Evolutionary conservation across 345 rosid species (phyloP).

Genomic region (Camelina sativa): DNA sequence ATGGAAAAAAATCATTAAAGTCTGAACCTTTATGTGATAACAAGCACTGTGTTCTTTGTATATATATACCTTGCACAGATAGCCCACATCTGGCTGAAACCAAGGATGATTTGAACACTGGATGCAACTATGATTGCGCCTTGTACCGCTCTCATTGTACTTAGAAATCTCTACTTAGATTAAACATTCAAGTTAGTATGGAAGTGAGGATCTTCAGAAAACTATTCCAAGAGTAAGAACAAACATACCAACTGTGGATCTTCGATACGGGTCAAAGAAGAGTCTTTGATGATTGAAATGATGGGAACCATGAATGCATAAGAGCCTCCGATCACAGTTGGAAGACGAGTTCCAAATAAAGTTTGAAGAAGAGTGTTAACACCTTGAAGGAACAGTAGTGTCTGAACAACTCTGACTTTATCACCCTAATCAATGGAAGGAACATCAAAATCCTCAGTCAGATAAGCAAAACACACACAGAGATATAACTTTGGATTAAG

Average conservation of each 20-base stretch:
- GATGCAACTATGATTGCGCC: conserved; percentile 97
- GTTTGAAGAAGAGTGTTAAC: conserved; percentile 91
- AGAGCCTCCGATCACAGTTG: conserved; percentile 96
- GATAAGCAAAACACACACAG: not conserved
- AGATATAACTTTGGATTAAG: too few species aligned
- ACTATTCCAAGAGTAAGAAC: not conserved
- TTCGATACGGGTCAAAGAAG: conserved; percentile 69
- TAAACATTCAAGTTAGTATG: not conserved
- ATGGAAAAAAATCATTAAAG: not conserved
- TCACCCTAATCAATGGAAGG: conserved; percentile 66
- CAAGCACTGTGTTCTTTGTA: not conserved
- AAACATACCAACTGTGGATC: conserved; percentile 76
- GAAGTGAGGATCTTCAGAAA: not conserved
- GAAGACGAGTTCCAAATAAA: conserved; percentile 89
- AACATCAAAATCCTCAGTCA: conserved; percentile 26
- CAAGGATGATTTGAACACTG: conserved; percentile 90
- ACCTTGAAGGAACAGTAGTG: conserved; percentile 90
- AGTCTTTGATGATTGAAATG: conserved; percentile 85
- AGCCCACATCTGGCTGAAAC: conserved; percentile 96
- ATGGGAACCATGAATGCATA: conserved; percentile 98
- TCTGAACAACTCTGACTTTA: conserved; percentile 94
- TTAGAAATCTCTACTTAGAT: conserved; percentile 69
- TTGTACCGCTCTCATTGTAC: conserved; percentile 98
- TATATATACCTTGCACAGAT: conserved; percentile 74
- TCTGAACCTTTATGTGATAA: conserved; percentile 6